A percentile compares a stretch with the other conserved stretches of the same genome.
Conservation (phyloP, 306 rosid genomes). For the Begonia masoniana region DNA sequence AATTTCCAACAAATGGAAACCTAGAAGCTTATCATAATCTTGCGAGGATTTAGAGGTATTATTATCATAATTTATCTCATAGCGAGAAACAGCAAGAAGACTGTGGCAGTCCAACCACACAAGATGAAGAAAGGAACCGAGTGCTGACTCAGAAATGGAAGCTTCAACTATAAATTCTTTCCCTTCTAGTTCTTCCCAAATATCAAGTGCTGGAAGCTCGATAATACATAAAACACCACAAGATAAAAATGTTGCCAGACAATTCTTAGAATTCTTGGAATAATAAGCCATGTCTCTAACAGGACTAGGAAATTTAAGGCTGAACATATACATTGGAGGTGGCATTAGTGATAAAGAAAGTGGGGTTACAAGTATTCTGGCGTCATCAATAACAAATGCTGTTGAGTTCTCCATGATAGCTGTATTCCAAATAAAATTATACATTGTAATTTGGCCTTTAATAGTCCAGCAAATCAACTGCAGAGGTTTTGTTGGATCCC, state of each 20-base stretch:
- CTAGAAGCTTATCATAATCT: conserved; percentile 26
- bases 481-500: conserved; percentile 73
- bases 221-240: conserved; percentile 56
- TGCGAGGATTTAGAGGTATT: conserved; percentile 19
- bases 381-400: conserved; percentile 64
- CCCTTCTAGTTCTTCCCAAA: conserved; percentile 92
- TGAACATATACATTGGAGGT: conserved; percentile 78
- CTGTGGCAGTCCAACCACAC: conserved; percentile 67
- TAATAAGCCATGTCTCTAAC: conserved; percentile 50
- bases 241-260: conserved; percentile 59
- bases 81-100: conserved; percentile 63
- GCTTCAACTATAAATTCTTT: conserved; percentile 56
- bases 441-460: conserved; percentile 54
- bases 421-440: conserved; percentile 63
- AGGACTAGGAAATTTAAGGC: conserved; percentile 53
- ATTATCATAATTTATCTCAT: conserved; percentile 49
- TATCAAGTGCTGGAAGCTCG: conserved; percentile 71
- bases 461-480: conserved; percentile 85
- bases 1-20: conserved; percentile 67
- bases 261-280: conserved; percentile 56
- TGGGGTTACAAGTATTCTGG: conserved; percentile 58
- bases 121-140: conserved; percentile 63
- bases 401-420: conserved; percentile 66
- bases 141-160: conserved; percentile 22
- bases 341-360: conserved; percentile 65